A percentile compares a stretch with the other conserved stretches of the same genome.
These are phyloP conservation scores for Westerdykella ornata DNA, from an alignment of 2,329 filamentous ascomycete genomes.

Conservation along the genomic window DNA sequence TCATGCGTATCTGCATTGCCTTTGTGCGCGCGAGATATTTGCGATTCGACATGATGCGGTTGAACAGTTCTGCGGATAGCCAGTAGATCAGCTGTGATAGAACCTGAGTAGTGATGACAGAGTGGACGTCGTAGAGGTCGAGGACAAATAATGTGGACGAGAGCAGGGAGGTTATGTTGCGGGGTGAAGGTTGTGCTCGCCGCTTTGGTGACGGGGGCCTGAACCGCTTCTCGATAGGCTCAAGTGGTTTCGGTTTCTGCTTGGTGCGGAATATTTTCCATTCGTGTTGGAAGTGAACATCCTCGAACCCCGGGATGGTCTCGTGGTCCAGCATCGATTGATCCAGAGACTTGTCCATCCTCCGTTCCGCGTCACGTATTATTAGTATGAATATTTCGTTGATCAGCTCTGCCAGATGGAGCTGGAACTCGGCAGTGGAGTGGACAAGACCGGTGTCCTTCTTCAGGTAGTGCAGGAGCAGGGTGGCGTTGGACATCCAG, in stretches of 20 bases:
- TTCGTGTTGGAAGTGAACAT: constrained; percentile 94
- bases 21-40: constrained; percentile 94
- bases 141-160: constrained; percentile 95
- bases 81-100: constrained; percentile 91
- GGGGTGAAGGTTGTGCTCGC: constrained; percentile 81
- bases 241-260: constrained; percentile 73
- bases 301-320: constrained; percentile 94
- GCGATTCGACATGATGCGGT: constrained; percentile 92
- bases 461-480: constrained; percentile 93
- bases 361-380: constrained; percentile 87
- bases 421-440: constrained; percentile 81
- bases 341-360: constrained; percentile 93
- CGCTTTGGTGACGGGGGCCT: constrained; percentile 90
- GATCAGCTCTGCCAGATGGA: constrained; percentile 86
- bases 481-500: constrained; percentile 95
- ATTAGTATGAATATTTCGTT: constrained; percentile 99
- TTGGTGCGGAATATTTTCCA: constrained; percentile 97
- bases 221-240: constrained; percentile 83
- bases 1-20: constrained; percentile 99
- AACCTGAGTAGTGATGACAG: constrained; percentile 88
- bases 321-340: constrained; percentile 94
- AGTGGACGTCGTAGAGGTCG: constrained; percentile 98
- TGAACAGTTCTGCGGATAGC: constrained; percentile 94
- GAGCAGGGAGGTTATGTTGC: constrained; percentile 90
- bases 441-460: constrained; percentile 79